Evolutionary conservation across 1,139 yeast species (phyloP).

Genomic region (Magnusiomyces clavatus): DNA sequence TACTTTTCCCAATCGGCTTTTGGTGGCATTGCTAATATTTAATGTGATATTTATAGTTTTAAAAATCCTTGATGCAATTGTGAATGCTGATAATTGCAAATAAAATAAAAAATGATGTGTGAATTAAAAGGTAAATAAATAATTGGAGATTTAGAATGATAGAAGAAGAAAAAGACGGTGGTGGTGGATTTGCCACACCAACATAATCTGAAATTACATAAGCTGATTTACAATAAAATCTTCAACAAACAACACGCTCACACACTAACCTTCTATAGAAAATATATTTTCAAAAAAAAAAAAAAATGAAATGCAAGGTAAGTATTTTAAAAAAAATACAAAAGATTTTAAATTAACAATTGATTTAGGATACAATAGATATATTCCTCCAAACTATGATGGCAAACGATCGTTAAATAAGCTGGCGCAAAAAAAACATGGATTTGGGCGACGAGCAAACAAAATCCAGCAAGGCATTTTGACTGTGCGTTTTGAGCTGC

Average conservation of each 20-base stretch:
- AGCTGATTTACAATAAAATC: no score
- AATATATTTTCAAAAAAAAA: not conserved
- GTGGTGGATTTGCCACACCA: no score
- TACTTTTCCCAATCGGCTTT: conserved; percentile 97
- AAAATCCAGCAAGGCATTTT: conserved; percentile 24
- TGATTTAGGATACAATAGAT: conserved; percentile 28
- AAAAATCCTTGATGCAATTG: not conserved
- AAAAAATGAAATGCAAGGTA: conserved; percentile 6
- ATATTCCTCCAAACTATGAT: conserved; percentile 33
- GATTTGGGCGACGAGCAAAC: conserved; percentile 24
- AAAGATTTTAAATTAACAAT: conserved; percentile 1
- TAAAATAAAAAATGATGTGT: no score
- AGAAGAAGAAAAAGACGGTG: not conserved
- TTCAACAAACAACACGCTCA: no score
- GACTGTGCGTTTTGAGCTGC: conserved; percentile 30
- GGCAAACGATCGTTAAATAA: conserved; percentile 27
- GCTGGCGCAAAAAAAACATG: conserved; percentile 26
- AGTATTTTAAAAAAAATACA: not conserved
- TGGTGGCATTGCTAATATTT: conserved; percentile 50
- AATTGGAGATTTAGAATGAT: not conserved
- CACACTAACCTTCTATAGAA: no score
- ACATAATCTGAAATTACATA: no score
- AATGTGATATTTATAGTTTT: no score
- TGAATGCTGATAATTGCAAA: not conserved
- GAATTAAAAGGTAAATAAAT: not conserved